phyloP scores from a whole-genome alignment of 129 eudicot genomes.

The Pseudognaphalium luteoalbum region DNA sequence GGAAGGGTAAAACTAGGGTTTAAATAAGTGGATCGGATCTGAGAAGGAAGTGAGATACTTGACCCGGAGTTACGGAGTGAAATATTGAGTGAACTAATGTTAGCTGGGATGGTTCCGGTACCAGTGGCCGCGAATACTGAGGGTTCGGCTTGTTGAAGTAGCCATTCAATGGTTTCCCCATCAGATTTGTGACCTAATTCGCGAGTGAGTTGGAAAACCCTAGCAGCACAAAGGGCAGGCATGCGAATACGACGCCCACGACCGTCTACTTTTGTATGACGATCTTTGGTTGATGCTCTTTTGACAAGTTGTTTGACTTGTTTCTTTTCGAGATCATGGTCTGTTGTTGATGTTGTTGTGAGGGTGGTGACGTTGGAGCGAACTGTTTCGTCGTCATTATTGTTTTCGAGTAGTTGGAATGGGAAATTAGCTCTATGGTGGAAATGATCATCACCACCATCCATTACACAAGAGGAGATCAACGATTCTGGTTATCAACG shows the following conservation, averaged over 20 bases:
- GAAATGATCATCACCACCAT: conserved; percentile 67
- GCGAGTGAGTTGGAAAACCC: too few relatives aligned
- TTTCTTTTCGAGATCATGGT: conserved; percentile 9
- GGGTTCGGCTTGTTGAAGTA: conserved; percentile 92
- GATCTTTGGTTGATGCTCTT: conserved; percentile 81
- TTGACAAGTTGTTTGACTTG: conserved; percentile 67
- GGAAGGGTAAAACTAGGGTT: conserved; percentile 65
- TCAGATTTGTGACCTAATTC: conserved; percentile 27
- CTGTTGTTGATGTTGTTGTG: conserved; percentile 31
- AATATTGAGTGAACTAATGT: conserved; percentile 82
- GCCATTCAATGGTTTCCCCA: conserved; percentile 96
- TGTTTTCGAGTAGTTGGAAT: conserved; percentile 68
- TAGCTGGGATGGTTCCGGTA: conserved; percentile 92
- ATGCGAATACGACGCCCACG: too few relatives aligned
- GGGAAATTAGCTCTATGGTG: conserved; percentile 69
- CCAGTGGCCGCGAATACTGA: conserved; percentile 98
- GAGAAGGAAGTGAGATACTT: conserved; percentile 83
- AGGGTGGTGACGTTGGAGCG: conserved; percentile 12
- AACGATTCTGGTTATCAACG: too few relatives aligned
- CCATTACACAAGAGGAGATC: conserved; percentile 42
- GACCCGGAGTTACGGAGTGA: conserved; percentile 91
- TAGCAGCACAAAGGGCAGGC: too few relatives aligned
- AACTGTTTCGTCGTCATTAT: conserved; percentile 53
- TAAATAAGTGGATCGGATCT: conserved; percentile 64
- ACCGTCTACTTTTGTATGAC: conserved; percentile 88